Evolutionary conservation across 176 grass and related monocot species (phyloP).

Genomic region (Sorghum bicolor): Sorghum_bicolor_NCBIv3 NC_012874.2:4278001-4278500

Average conservation of each 20-base stretch:
- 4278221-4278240: background rate
- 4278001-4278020: slow-evolving; percentile 43
- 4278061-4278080: slow-evolving; percentile 16
- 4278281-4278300: background rate
- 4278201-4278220: background rate
- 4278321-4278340: background rate
- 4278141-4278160: slow-evolving; percentile 4
- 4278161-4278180: background rate
- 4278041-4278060: slow-evolving; percentile 35
- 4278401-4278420: slow-evolving; percentile 94
- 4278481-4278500: slow-evolving; percentile 30
- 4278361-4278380: slow-evolving; percentile 98
- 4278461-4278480: slow-evolving; percentile 37
- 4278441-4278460: background rate
- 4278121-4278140: slow-evolving; percentile 17
- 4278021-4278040: slow-evolving; percentile 42
- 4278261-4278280: background rate
- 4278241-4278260: background rate
- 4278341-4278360: slow-evolving; percentile 6
- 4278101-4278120: slow-evolving; percentile 22
- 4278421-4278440: slow-evolving; percentile 57
- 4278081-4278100: slow-evolving; percentile 22
- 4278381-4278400: slow-evolving; percentile 99
- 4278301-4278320: background rate
- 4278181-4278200: background rate